Evolutionary conservation across 2,329 filamentous ascomycete genomes (phyloP), one percentile per base, ranked within the genome.

Genomic region (Phoma sp.): DNA sequence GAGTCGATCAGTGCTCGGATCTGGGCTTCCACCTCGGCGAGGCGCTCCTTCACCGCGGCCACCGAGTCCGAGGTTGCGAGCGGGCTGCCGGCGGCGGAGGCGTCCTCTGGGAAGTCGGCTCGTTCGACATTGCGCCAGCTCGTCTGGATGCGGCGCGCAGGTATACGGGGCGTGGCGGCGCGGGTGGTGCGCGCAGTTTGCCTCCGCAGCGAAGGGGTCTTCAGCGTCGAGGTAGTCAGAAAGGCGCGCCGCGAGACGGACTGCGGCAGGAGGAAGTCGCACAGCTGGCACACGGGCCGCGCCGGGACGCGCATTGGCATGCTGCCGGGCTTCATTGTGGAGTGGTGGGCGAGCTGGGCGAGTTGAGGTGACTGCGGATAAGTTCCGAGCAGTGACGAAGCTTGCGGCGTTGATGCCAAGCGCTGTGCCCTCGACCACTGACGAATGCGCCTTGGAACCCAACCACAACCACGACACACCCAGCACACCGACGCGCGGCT

Each of bases 241-340:
- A 71, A 71, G 7, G 64, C 59, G 50, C 69, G 71, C 47, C 67
- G 69, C 39, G 50, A 52, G 11, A 64, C 52, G 32, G 68, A 66
- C 62, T 68, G 68, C 60, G 59, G 69, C 47, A 61, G 42, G 32
- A 71, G 64, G 61, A 64, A 68, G 52, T 69, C 67, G 61, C 71
- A 74, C 55, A 71, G 55, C 53, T 72, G 70, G 58, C 71, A 74
- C 13, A 70, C 56, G 35, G 67, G 62, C 57, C 67, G 70, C 58
- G 71, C 57, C 14, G 42, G 66, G 32, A 59, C 49, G 52, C 70
- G 70, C 55, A 70, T 48, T 55, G 69, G 60, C 53, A 69, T 55
- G 29, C 53, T 43, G 25, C 55, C 58, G 45, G 69, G 62, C 49
- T 71, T 68, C 71, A 74, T 74, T 47, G 62, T 46, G 55, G 42